Evolutionary conservation across 805 yeast species (phyloP).

Genomic region (Cyberlindnera veronae): DNA sequence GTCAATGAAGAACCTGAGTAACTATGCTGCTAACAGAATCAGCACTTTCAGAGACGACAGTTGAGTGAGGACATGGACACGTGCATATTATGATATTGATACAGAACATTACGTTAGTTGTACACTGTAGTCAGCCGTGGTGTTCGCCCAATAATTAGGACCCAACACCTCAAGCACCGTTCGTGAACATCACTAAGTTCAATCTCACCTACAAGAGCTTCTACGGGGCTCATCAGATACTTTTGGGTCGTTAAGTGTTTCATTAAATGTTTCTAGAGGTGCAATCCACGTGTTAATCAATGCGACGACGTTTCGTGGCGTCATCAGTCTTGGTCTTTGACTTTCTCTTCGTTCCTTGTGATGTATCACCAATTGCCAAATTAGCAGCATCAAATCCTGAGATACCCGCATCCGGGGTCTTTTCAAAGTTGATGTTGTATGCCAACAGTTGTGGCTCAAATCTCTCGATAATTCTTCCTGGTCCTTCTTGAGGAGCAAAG

Average conservation of each 20-base stretch:
- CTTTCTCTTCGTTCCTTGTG: slow-evolving; percentile 33
- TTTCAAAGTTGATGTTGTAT: slow-evolving; percentile 55
- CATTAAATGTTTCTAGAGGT: not conserved
- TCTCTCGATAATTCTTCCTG: slow-evolving; percentile 45
- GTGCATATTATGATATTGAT: no score
- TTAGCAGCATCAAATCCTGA: slow-evolving; percentile 73
- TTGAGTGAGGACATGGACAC: no score
- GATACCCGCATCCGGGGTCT: slow-evolving; percentile 63
- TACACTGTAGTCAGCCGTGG: no score
- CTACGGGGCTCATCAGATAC: no score
- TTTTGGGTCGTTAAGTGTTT: no score
- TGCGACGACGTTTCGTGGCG: slow-evolving; percentile 27
- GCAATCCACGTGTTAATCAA: slow-evolving; percentile 11
- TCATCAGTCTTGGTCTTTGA: slow-evolving; percentile 34
- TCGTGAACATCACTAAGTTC: no score
- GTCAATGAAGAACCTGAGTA: slow-evolving; percentile 21
- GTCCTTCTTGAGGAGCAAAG: slow-evolving; percentile 30
- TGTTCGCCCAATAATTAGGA: no score
- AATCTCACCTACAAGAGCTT: no score
- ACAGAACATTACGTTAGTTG: no score
- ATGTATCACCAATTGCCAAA: slow-evolving; percentile 50
- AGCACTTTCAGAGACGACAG: slow-evolving; percentile 19
- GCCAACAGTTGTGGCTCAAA: slow-evolving; percentile 48
- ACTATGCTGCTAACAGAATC: slow-evolving; percentile 23
- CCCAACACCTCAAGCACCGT: no score